Evolutionary conservation across 495 filamentous ascomycete species (phyloP), one percentile per base, ranked within the genome.

Genomic region (Tuber aestivum): DNA sequence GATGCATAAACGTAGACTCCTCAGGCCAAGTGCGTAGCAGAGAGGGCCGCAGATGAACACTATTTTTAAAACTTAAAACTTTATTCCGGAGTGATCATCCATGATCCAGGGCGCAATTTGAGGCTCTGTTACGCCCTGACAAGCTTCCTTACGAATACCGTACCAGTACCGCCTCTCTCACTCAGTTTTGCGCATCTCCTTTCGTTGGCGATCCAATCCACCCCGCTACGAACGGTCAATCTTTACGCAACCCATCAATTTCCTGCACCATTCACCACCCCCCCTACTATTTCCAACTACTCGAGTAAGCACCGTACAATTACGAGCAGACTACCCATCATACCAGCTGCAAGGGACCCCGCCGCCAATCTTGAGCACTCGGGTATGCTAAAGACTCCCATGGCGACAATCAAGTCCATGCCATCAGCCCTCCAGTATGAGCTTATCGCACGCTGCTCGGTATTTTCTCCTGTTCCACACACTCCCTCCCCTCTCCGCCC

Each of bases 351-450:
- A 71, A 40, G 70, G 38, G 41, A 41, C 27, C 35, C 4, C 5
- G 20, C 56, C 12, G 56, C 14, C 27, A 12, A 65, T 65, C 56
- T 65, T 27, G 27, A 65, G 56, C 27, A 65, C 56, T 27, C 27
- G 56, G 56, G 56, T 72, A 79, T 79, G 77, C 77, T 79, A 41
- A 79, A 79, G 71, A 77, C 74, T 69, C 35, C 56, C 56, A 88
- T 87, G 87, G 85, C 87, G 1, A 85, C 85, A 10, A 75, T 81
- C 72, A 79, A 76, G 65, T 74, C 86, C 41, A 92, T 91, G 89
- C 88, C 89, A 42, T 91, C 91, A 16, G 94, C 94, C 68, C 88
- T 97, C 82, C 92, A 87, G 1, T 96, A 94, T 81, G 92, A 96
- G 76, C 87, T 94, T 41, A 84, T 93, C 71, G 92, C 91, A 40